A percentile compares a stretch with the other conserved stretches of the same genome.
Evolutionary conservation across 1,284 basidiomycete genomes (phyloP).

Genomic region (Schizophyllum commune): DNA sequence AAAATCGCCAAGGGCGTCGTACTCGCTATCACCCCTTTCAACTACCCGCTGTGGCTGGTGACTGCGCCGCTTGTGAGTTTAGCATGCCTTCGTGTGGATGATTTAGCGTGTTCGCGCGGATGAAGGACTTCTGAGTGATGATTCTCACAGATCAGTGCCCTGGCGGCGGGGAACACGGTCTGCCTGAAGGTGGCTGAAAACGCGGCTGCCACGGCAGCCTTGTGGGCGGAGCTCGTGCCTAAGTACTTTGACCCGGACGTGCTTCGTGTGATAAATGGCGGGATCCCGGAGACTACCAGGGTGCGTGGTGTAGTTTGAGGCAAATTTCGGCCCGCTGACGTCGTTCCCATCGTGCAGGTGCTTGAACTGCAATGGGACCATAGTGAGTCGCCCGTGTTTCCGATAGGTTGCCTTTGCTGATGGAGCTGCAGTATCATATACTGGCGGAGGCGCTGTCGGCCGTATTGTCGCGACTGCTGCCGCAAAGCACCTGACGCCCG

Average conservation of each 20-base stretch:
- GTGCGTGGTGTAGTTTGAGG: constrained; percentile 22
- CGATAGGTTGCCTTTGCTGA: constrained; percentile 2
- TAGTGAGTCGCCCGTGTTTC: constrained; percentile 40
- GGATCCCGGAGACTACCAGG: constrained; percentile 66
- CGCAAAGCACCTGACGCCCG: constrained; percentile 79
- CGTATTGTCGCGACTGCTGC: constrained; percentile 78
- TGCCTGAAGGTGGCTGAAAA: constrained; percentile 81
- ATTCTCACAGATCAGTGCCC: constrained; percentile 52
- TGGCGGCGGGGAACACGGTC: constrained; percentile 74
- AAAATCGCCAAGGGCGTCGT: constrained; percentile 68
- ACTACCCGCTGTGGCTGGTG: constrained; percentile 43
- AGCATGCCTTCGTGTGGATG: constrained; percentile 8
- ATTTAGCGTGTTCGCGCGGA: too few species aligned
- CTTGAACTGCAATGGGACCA: constrained; percentile 85
- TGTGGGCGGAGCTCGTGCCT: constrained; percentile 69
- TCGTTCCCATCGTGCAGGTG: constrained; percentile 29
- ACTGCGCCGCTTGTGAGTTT: constrained; percentile 45
- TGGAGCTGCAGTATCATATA: constrained; percentile 15
- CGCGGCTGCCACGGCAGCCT: constrained; percentile 54
- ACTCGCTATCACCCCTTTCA: constrained; percentile 56
- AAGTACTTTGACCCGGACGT: constrained; percentile 78
- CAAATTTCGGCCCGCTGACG: not conserved
- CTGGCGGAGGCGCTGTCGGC: constrained; percentile 73
- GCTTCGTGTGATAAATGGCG: constrained; percentile 72
- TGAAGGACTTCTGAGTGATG: not conserved